A percentile compares a stretch with the other conserved stretches of the same genome.
These are phyloP conservation scores for Carex littledalei DNA, from an alignment of 176 grass and related monocot genomes.

Conservation along the genomic window DNA sequence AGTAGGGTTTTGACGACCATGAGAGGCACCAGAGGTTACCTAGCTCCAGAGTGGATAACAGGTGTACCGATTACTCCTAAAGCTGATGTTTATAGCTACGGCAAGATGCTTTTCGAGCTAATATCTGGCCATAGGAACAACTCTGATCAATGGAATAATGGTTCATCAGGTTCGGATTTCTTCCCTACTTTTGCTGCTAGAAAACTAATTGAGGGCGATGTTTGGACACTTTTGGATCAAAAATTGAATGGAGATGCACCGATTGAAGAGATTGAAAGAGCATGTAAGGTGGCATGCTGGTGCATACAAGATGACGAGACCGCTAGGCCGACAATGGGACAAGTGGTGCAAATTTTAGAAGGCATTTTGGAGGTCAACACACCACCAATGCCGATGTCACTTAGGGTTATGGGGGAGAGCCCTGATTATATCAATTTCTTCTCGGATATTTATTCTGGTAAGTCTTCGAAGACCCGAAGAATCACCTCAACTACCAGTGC, in stretches of 20 bases:
- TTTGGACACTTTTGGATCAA: conserved; percentile 44
- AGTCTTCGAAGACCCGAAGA: conserved; percentile 32
- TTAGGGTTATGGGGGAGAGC: conserved; percentile 47
- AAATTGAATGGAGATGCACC: conserved; percentile 46
- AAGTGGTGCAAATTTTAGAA: conserved; percentile 74
- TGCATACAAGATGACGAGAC: conserved; percentile 90
- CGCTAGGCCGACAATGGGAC: conserved; percentile 53
- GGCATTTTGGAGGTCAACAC: conserved; percentile 62
- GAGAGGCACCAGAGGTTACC: conserved; percentile 79
- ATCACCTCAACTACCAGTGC: not conserved
- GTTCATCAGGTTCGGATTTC: conserved; percentile 18
- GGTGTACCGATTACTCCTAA: conserved; percentile 63
- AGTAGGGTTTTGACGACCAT: conserved; percentile 81
- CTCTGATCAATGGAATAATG: conserved; percentile 30
- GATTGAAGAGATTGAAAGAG: conserved; percentile 50
- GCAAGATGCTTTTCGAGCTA: conserved; percentile 81
- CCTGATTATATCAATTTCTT: conserved; percentile 69
- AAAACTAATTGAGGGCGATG: conserved; percentile 54
- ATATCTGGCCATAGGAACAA: conserved; percentile 73
- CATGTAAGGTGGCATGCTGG: conserved; percentile 82
- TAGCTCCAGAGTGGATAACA: conserved; percentile 87
- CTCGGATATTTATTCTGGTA: conserved; percentile 47
- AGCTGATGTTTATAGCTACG: conserved; percentile 82
- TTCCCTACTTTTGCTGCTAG: conserved; percentile 52
- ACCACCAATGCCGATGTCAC: conserved; percentile 62